Percentiles rank a stretch among this genome's conserved stretches.
Evolutionary conservation across 805 yeast genomes (phyloP).

Genomic region (Tetrapisispora pingtungensis): DNA sequence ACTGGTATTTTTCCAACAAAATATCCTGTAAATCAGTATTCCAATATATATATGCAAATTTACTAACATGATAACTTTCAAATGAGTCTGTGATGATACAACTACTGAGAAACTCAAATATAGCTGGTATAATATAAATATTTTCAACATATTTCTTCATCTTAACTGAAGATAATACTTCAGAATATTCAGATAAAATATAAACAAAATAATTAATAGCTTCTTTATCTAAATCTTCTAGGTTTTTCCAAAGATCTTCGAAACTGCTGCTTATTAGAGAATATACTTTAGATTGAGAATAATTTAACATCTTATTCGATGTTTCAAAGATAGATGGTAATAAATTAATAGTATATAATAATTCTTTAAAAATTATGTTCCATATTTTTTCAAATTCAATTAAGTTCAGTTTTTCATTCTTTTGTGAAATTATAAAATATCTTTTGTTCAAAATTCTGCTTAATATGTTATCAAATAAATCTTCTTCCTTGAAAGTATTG

Average conservation of each 20-base stretch:
- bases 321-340: conserved; percentile 13
- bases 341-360: background rate
- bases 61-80: background rate
- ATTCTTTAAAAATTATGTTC: background rate
- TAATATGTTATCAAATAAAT: background rate
- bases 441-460: background rate
- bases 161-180: background rate
- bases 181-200: background rate
- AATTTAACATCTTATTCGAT: conserved; percentile 9
- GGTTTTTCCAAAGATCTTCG: conserved; percentile 9
- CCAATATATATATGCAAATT: background rate
- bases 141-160: background rate
- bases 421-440: background rate
- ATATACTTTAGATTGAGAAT: conserved; percentile 19
- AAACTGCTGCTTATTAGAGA: conserved; percentile 7
- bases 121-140: background rate
- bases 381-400: background rate
- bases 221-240: conserved; percentile 17
- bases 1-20: background rate
- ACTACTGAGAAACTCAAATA: background rate
- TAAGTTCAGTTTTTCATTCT: background rate
- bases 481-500: background rate
- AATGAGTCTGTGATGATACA: background rate
- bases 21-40: background rate
- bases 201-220: background rate